Percentiles rank a stretch among this genome's conserved stretches.
Evolutionary conservation across 2,329 filamentous ascomycete genomes (phyloP).

Genomic region (Phaeosphaeriaceae sp.): DNA sequence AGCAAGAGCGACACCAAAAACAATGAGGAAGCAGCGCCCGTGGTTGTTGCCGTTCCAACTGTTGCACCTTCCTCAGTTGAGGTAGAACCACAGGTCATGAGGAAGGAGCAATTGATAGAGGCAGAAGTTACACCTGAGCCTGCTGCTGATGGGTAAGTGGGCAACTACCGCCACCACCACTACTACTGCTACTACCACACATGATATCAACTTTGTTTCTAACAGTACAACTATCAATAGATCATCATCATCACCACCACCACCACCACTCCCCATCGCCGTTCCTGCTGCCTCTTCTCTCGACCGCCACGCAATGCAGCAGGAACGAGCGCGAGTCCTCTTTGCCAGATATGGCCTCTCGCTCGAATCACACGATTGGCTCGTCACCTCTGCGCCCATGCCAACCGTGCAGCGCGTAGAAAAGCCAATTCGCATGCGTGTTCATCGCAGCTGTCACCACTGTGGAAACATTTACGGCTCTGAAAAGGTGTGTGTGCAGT

Average conservation of each 20-base stretch:
- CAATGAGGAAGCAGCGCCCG: too few relatives aligned
- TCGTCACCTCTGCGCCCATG: slow-evolving; percentile 30
- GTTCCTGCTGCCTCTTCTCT: slow-evolving; percentile 21
- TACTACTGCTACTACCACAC: too few relatives aligned
- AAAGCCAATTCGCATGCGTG: slow-evolving; percentile 78
- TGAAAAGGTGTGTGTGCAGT: slow-evolving; percentile 75
- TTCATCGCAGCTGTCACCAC: slow-evolving; percentile 80
- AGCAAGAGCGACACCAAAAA: too few relatives aligned
- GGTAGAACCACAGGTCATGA: not conserved
- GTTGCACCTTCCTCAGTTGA: not conserved
- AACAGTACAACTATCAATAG: too few relatives aligned
- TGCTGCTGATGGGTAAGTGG: not conserved
- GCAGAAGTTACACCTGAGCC: not conserved
- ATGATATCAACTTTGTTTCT: too few relatives aligned
- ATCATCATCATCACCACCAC: slow-evolving; percentile 1
- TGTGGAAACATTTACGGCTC: slow-evolving; percentile 77
- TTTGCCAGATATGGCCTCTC: slow-evolving; percentile 53
- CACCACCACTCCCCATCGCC: slow-evolving; percentile 11
- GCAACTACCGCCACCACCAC: too few relatives aligned
- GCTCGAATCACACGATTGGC: slow-evolving; percentile 49
- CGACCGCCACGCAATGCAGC: slow-evolving; percentile 45
- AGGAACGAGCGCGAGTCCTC: slow-evolving; percentile 48
- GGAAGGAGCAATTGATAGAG: not conserved
- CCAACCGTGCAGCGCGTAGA: slow-evolving; percentile 63
- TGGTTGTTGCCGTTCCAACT: not conserved